phyloP scores from a whole-genome alignment of 306 rosid genomes.

The Citrullus amarus region DNA sequence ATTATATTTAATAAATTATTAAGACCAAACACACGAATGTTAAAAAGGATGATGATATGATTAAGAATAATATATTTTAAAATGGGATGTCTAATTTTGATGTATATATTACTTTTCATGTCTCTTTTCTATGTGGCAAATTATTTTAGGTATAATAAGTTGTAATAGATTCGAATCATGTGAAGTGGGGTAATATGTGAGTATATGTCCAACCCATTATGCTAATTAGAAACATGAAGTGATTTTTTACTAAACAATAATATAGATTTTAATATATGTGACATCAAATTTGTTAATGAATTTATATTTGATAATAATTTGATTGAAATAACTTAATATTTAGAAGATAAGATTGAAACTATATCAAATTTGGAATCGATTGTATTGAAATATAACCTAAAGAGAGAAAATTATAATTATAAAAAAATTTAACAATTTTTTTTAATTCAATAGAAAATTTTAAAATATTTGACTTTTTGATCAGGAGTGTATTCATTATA shows the following conservation, averaged over 20 bases:
- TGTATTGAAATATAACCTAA: not conserved
- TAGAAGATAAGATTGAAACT: no score
- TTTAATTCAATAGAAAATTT: no score
- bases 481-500: no score
- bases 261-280: not conserved
- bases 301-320: no score
- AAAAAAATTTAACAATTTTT: no score
- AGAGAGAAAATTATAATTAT: no score
- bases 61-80: not conserved
- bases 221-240: not conserved
- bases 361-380: not conserved
- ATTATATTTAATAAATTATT: no score
- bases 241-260: not conserved
- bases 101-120: not conserved
- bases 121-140: not conserved
- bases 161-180: not conserved
- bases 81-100: not conserved
- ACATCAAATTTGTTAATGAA: not conserved
- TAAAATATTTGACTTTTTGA: no score
- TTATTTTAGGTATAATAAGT: not conserved
- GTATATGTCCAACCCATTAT: not conserved
- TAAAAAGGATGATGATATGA: not conserved
- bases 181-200: not conserved
- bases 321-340: not conserved
- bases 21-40: no score